phyloP scores from a whole-genome alignment of 805 yeast species.

The Candida hungchunana region DNA sequence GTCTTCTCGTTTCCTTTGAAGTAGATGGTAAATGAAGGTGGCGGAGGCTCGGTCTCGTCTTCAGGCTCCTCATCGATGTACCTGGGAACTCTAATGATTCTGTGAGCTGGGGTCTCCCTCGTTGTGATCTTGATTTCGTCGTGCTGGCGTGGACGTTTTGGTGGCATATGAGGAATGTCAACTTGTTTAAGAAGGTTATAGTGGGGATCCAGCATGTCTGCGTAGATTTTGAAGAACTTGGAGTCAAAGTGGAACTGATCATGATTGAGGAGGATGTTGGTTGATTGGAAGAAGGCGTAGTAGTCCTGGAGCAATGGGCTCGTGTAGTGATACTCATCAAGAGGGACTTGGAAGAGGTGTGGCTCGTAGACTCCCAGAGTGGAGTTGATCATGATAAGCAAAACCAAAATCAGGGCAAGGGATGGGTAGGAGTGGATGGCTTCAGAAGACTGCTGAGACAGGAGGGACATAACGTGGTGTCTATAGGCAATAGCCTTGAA shows the following conservation, averaged over 20 bases:
- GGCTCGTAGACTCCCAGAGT: constrained; percentile 17
- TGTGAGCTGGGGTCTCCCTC: constrained; percentile 22
- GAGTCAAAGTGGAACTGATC: constrained; percentile 11
- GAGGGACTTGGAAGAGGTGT: constrained; percentile 10
- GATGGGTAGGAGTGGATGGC: constrained; percentile 5
- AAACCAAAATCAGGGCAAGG: constrained; percentile 7
- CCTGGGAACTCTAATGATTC: constrained; percentile 23
- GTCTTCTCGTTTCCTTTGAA: constrained; percentile 12
- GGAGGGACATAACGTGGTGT: constrained; percentile 3
- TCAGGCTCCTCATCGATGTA: constrained; percentile 16
- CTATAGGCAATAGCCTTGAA: constrained; percentile 7
- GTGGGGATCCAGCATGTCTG: constrained; percentile 19
- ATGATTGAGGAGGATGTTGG: constrained; percentile 16
- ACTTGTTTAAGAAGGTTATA: constrained; percentile 19
- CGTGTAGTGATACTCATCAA: constrained; percentile 3
- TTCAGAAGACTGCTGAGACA: constrained; percentile 1
- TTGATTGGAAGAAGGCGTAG: constrained; percentile 14
- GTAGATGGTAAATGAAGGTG: constrained; percentile 24
- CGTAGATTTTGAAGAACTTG: constrained; percentile 17
- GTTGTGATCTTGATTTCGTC: constrained; percentile 17
- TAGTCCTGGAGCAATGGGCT: constrained; percentile 10
- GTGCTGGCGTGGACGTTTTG: too few species aligned
- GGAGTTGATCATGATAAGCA: constrained; percentile 18
- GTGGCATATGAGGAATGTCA: too few species aligned
- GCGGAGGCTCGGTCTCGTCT: constrained; percentile 20